Percentiles rank a stretch among this genome's conserved stretches.
Conservation (phyloP, 176 grass and related monocot species). For the Cenchrus purpureus region DNA sequence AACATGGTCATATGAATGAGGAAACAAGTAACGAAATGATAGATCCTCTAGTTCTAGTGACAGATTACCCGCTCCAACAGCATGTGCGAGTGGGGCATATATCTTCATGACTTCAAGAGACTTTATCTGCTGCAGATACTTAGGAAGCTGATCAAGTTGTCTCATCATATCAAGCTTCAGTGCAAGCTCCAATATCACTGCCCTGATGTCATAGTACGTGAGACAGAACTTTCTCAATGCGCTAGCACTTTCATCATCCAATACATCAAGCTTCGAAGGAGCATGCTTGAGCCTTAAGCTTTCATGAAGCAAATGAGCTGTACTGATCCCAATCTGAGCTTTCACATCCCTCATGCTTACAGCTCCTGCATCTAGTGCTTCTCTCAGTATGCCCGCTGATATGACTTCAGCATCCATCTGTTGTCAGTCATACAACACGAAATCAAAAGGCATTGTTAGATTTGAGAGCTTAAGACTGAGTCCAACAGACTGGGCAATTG, state of each 20-base stretch:
- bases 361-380: conserved; percentile 74
- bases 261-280: conserved; percentile 72
- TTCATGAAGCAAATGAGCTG: conserved; percentile 76
- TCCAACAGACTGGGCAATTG: too few relatives aligned
- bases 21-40: conserved; percentile 89
- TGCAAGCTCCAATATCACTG: conserved; percentile 78
- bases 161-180: conserved; percentile 86
- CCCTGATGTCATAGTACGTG: conserved; percentile 89
- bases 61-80: conserved; percentile 76
- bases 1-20: conserved; percentile 74
- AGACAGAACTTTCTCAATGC: conserved; percentile 81
- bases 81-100: conserved; percentile 91
- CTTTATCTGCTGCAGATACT: conserved; percentile 68
- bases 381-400: conserved; percentile 83
- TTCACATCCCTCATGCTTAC: conserved; percentile 79
- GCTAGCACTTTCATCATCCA: conserved; percentile 76
- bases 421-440: conserved; percentile 14
- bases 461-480: background rate
- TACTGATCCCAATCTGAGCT: conserved; percentile 63
- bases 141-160: conserved; percentile 75
- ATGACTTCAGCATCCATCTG: conserved; percentile 99
- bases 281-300: conserved; percentile 73
- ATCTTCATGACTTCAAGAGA: conserved; percentile 94
- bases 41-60: conserved; percentile 90
- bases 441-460: conserved; percentile 12